Base-by-base conservation (phyloP, 192 early-diverging fungal genomes). In the Umbelopsis sp. region DNA sequence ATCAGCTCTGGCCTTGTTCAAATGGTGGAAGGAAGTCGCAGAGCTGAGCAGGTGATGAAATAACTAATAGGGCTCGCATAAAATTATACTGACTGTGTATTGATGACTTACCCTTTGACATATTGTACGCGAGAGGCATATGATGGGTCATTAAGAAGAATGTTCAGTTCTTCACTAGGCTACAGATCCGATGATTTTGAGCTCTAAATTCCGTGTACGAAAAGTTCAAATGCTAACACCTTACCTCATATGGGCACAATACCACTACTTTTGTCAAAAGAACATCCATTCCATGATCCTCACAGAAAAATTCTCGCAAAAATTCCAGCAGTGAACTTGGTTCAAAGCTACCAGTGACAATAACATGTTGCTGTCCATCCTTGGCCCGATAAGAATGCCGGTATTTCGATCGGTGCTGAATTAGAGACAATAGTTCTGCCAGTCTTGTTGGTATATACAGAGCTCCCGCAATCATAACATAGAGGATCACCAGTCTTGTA, bases 251-350 rank as follows among this genome's bases (percentile, higher is more conserved):
- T 47, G 87, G 84, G 76, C 83, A 85, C 78, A 93, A 78, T 51
- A 93, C 80, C 32, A 93, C 89, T 10, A 92, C 89, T 12, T 83
- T 80, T 3, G 91, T 91, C 51, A 85, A 84, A 73, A 91, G 81
- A 9, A 89, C 90, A 45, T 73, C 74, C 21, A 86, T 71, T 36
- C 92, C 92, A 54, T 93, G 92, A 77, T 92, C 91, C 75, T 90
- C 84, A 71, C 91, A 92, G 59, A 91, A 93, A 73, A 93, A 92
- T 80, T 93, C 92, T 52, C 89, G 84, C 70, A 93, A 72, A 32
- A 93, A 93, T 78, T 90, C 90, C 12, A 85, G 80, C 50, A 93
- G 68, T 44, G 82, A 71, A 12, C 49, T 68, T 21, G 79, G 41
- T 71, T 91, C 87, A 38, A 91, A 80, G 50, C 86, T 85, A 32